Percentiles rank a stretch among this genome's conserved stretches.
Conservation (phyloP, 179 eudicot species). For the Heliamphora pulchella region DNA sequence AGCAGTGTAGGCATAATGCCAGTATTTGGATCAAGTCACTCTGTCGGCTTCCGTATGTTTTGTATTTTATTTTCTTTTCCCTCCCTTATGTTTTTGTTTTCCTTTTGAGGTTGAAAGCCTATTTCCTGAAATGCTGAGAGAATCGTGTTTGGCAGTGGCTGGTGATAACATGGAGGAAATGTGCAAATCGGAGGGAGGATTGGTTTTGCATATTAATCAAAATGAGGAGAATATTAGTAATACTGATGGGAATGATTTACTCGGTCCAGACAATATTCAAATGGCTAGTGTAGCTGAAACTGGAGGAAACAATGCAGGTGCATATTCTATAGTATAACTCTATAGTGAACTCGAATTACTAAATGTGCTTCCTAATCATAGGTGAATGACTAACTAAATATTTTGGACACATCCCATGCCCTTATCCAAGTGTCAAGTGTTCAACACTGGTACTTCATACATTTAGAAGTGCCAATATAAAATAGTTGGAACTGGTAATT, state of each 20-base stretch:
- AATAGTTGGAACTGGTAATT: no score
- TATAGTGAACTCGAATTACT: not conserved
- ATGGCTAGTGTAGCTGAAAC: slow-evolving; percentile 11
- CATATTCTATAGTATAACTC: not conserved
- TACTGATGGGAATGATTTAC: slow-evolving; percentile 7
- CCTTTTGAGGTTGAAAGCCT: not conserved
- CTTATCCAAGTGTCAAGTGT: no score
- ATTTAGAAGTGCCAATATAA: no score
- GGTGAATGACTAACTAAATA: not conserved
- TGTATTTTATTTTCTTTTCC: not conserved
- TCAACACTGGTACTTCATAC: no score
- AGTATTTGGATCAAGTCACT: slow-evolving; percentile 14
- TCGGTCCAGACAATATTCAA: slow-evolving; percentile 8
- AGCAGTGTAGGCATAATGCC: not conserved
- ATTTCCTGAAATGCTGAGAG: not conserved
- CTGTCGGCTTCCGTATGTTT: not conserved
- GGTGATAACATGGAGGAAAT: slow-evolving; percentile 18
- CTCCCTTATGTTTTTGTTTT: not conserved
- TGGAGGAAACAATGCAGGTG: slow-evolving; percentile 22
- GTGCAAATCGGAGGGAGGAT: slow-evolving; percentile 9
- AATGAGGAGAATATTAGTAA: not conserved
- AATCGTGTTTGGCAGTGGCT: slow-evolving; percentile 15
- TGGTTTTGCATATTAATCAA: not conserved
- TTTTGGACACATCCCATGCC: not conserved
- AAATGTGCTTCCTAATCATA: not conserved